A percentile compares a stretch with the other conserved stretches of the same genome.
These are phyloP conservation scores for Monilinia vaccinii-corymbosi DNA, from an alignment of 2,329 filamentous ascomycete species.

Conservation along the genomic window DNA sequence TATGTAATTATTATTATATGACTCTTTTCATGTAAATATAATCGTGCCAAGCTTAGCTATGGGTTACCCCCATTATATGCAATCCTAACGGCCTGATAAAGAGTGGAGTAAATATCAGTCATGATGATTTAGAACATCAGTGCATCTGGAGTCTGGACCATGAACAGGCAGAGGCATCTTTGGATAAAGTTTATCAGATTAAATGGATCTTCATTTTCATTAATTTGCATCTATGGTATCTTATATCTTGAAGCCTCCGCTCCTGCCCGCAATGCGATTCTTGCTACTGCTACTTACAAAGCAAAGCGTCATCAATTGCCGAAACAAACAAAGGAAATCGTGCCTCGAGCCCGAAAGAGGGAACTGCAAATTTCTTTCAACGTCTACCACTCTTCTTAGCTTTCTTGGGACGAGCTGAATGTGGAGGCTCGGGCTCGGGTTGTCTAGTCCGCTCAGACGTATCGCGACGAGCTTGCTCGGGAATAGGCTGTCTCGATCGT, in stretches of 20 bases:
- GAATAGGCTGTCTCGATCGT: neutral
- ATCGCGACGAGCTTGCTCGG: neutral
- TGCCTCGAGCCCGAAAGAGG: neutral
- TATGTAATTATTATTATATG: too few relatives aligned
- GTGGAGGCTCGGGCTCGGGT: neutral
- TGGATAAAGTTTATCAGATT: neutral
- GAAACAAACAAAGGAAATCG: slow-evolving; percentile 7
- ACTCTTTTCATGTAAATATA: too few relatives aligned
- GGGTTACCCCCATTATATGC: too few relatives aligned
- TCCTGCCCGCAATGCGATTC: neutral
- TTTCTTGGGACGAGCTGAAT: slow-evolving; percentile 1
- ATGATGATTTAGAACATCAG: neutral
- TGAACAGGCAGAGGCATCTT: neutral
- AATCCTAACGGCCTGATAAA: slow-evolving; percentile 2
- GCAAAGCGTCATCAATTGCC: neutral
- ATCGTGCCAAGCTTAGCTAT: too few relatives aligned
- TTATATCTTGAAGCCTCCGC: neutral
- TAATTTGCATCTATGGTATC: slow-evolving; percentile 1
- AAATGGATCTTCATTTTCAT: neutral
- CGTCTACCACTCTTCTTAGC: slow-evolving; percentile 7
- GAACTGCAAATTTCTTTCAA: neutral
- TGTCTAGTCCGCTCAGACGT: neutral
- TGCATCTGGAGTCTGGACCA: neutral
- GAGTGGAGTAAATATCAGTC: slow-evolving; percentile 6
- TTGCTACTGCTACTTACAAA: slow-evolving; percentile 5